Evolutionary conservation across 805 yeast genomes (phyloP), one percentile per base, ranked within the genome.

Genomic region (Lipomyces starkeyi): DNA sequence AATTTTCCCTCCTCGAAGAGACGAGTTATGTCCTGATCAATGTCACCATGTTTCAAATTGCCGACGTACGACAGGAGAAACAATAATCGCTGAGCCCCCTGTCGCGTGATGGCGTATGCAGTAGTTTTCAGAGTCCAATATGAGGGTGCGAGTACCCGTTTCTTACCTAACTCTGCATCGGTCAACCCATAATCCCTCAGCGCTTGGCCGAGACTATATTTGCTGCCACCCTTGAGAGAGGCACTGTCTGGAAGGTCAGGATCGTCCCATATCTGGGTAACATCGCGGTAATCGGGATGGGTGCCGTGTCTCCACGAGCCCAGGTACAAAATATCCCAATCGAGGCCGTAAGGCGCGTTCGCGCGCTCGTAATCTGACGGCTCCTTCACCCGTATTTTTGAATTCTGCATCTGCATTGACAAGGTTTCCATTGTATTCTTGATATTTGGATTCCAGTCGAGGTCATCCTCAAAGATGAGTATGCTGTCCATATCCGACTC

Each of bases 291-390:
- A 43, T 65, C 57, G 3, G 62, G 59, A 20, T 65, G 62, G 56
- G 61, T 43, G 7, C 56, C 60, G 49, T 65, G 62, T 35, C 37
- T 52, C 53, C 68, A 65, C 22, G 58, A 61, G 17, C 70, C 70
- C 17, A 66, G 53, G n/a, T 59, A 27, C 32, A 66, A 37, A 40
- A 66, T 34, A 25, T 66, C 70, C 70, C 70, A 66, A 59, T 66
- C 70, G 43, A 66, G 67, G 3, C 65, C 70, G 57, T 66, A 66
- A 7, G 70, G 70, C 2, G 70, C 70, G 32, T 49, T 57, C 29
- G 35, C 55, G 29, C 37, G 47, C 29, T 66, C 70, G 53, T 66
- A 60, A 27, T 66, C 57, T 35, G 70, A 54, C 52, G 67, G 67
- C 20, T 43, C 35, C 4, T 64, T 61, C 40, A 43, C 22, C 47